These are phyloP conservation scores for Penicillium paneum DNA, from an alignment of 2,329 filamentous ascomycete genomes.

Conservation along the genomic window DNA sequence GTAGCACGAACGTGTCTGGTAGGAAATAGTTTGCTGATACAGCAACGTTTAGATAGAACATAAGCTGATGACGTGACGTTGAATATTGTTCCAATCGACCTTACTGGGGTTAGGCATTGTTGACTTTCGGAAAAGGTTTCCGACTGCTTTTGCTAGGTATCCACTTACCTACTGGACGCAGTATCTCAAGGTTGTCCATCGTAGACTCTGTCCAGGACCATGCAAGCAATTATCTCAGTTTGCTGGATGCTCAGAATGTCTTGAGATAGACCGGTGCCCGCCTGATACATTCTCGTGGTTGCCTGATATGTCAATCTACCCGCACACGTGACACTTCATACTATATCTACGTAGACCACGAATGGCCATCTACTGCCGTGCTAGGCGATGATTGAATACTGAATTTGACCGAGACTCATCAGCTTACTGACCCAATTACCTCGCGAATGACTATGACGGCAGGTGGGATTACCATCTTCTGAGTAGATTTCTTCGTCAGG, in stretches of 20 bases:
- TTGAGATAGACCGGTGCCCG: background rate
- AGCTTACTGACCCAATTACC: too few species aligned
- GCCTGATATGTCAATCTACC: background rate
- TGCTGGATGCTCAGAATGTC: background rate
- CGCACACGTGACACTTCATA: constrained; percentile 5
- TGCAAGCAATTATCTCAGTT: background rate
- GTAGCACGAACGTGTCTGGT: constrained; percentile 21
- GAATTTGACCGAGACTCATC: too few species aligned
- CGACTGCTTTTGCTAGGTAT: background rate
- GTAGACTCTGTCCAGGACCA: constrained; percentile 28
- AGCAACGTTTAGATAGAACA: constrained; percentile 46
- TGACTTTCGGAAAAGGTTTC: background rate
- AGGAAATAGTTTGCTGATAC: constrained; percentile 40
- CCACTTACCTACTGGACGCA: constrained; percentile 33
- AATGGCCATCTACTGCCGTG: background rate
- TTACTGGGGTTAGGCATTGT: constrained; percentile 18
- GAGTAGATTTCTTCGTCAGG: too few species aligned
- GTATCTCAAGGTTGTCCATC: constrained; percentile 49
- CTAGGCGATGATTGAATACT: too few species aligned
- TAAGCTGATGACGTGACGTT: constrained; percentile 42
- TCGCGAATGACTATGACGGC: too few species aligned
- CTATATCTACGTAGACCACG: too few species aligned
- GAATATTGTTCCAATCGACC: constrained; percentile 47
- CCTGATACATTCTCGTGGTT: background rate
- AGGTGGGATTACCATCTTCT: too few species aligned